Evolutionary conservation across 2,329 filamentous ascomycete species (phyloP), one percentile per base, ranked within the genome.

Genomic region (Colletotrichum eremochloae): DNA sequence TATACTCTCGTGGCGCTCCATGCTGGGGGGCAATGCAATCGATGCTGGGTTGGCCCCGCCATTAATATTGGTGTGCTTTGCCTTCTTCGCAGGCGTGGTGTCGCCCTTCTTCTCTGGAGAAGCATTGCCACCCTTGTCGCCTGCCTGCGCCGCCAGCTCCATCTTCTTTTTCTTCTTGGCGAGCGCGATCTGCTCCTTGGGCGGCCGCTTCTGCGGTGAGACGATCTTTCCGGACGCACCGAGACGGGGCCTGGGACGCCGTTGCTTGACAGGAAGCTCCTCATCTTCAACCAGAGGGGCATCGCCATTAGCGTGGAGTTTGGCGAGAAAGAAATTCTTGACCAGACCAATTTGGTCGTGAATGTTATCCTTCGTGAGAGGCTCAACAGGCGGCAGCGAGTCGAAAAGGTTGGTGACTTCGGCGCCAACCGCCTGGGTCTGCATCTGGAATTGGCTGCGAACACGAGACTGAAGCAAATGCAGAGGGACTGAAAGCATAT

Each of bases 381-480:
- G 89, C 38, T 96, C 92, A 74, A 93, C 92, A 20, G 92, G 86
- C 14, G 91, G 84, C 29, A 95, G 89, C 11, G 91, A 83, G 40
- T 91, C 88, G 79, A 96, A 92, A 40, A 95, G 80, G 76, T 91
- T 84, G 31, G 86, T 86, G 15, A 69, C 70, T 36, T 86, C 85
- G 69, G 87, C 86, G 76, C 90, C 82, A 76, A 89, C 86, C n/a
- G 89, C 87, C 78, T 88, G 84, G 68, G 87, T 89, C 79, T 97
- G 93, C 76, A 93, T 90, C 81, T 96, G 93, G 81, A 94, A 95
- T 69, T 94, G 93, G 78, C 88, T 96, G 79, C 94, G 92, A 77
- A 99, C 94, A 77, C 96, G 91, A 76, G 94, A 95, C 80, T 98
- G 96, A 38, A 99, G 89, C 29, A 99, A 89, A 83, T 99, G 96